phyloP scores from a whole-genome alignment of 176 grass and related monocot genomes.

The Bonia amplexicaulis region DNA sequence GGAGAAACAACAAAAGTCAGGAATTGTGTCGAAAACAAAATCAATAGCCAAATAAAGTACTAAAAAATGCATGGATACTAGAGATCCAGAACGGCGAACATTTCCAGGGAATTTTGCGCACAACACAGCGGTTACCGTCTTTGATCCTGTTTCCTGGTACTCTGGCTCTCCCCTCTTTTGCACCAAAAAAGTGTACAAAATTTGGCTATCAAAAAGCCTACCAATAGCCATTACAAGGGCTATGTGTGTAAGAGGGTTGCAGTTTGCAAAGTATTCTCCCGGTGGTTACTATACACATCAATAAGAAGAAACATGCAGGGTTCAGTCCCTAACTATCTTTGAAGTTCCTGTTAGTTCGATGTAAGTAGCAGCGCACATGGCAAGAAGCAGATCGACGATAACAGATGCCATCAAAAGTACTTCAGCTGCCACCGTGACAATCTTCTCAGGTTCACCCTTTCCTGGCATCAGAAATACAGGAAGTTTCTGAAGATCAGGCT shows the following conservation, averaged over 20 bases:
- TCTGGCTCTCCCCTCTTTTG: background rate
- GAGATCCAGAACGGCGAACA: background rate
- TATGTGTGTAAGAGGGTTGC: background rate
- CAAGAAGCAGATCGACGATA: background rate
- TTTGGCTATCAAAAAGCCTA: background rate
- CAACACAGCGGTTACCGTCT: background rate
- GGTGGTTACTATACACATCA: constrained; percentile 18
- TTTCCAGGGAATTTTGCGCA: background rate
- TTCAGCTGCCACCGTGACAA: constrained; percentile 52
- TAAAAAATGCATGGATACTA: background rate
- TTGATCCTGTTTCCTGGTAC: background rate
- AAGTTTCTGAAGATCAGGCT: background rate
- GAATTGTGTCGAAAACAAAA: too few species aligned
- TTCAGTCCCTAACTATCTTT: constrained; percentile 9
- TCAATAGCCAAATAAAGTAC: too few species aligned
- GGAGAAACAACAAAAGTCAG: too few species aligned
- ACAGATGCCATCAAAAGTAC: constrained; percentile 28
- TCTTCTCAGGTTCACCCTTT: constrained; percentile 57
- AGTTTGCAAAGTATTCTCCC: background rate
- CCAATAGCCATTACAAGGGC: background rate
- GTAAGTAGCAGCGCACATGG: background rate
- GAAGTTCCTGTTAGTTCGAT: background rate
- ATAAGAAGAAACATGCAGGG: background rate
- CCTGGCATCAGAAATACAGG: constrained; percentile 28
- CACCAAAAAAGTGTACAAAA: constrained; percentile 17